A percentile compares a stretch with the other conserved stretches of the same genome.
These are phyloP conservation scores for Exophiala calicioides DNA, from an alignment of 2,329 filamentous ascomycete species.

Conservation along the genomic window DNA sequence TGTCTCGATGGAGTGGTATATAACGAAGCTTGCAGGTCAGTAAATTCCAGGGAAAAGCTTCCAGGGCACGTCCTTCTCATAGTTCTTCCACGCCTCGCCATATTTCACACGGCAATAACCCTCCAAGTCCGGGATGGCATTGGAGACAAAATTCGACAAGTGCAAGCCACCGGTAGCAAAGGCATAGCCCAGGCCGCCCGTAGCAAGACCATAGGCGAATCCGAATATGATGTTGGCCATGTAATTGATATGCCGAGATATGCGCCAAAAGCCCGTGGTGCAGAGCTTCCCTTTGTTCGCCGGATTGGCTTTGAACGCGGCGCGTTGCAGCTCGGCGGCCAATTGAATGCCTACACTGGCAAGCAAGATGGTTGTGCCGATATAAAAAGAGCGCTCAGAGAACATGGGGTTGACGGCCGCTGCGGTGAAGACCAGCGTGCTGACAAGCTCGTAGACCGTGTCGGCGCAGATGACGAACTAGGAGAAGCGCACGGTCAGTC, in stretches of 20 bases:
- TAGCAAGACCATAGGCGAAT: constrained; percentile 11
- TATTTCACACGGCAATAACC: constrained; percentile 14
- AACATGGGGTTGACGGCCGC: constrained; percentile 11
- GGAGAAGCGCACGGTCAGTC: too few relatives aligned
- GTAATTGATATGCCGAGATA: constrained; percentile 14
- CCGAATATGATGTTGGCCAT: constrained; percentile 14
- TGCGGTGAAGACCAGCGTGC: constrained; percentile 6
- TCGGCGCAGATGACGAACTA: constrained; percentile 8
- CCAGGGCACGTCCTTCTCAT: constrained; percentile 12
- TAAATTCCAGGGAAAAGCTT: constrained; percentile 15
- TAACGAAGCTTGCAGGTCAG: too few relatives aligned
- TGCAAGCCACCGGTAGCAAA: constrained; percentile 8
- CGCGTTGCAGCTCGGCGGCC: constrained; percentile 7
- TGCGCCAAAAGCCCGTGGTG: constrained; percentile 12
- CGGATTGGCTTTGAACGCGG: constrained; percentile 3
- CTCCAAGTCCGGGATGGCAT: constrained; percentile 12
- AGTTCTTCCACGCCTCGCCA: constrained; percentile 9
- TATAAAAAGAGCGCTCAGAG: constrained; percentile 7
- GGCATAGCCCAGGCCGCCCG: constrained; percentile 5
- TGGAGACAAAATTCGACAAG: background rate
- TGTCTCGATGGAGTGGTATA: too few relatives aligned
- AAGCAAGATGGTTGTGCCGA: constrained; percentile 8
- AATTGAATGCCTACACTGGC: constrained; percentile 2
- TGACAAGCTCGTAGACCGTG: constrained; percentile 6
- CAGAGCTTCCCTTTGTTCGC: constrained; percentile 9